Percentiles rank a stretch among this genome's conserved stretches.
Conservation (phyloP, 2,329 filamentous ascomycete genomes). For the Thielaviopsis cerberus region DNA sequence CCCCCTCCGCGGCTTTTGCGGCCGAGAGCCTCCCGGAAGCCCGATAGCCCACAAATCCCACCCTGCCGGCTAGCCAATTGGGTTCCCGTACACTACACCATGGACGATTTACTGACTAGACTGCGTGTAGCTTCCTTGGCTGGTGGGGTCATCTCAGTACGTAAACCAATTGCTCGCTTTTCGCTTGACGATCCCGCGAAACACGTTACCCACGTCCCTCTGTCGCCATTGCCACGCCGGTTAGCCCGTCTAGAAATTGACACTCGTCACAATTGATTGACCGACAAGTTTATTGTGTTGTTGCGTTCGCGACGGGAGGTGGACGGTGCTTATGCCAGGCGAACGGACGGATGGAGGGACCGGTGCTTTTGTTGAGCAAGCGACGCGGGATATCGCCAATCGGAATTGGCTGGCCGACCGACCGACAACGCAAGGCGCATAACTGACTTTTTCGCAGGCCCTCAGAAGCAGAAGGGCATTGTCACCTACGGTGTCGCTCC, state of each 20-base stretch:
- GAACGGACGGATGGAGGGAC: neutral
- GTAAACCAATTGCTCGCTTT: neutral
- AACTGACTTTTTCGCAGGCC: conserved; percentile 23
- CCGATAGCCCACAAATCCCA: neutral
- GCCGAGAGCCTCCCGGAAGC: neutral
- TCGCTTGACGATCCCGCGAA: neutral
- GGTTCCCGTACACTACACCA: neutral
- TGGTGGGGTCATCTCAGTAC: conserved; percentile 12
- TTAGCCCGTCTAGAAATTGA: no score
- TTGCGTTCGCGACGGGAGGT: no score
- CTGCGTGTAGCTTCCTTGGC: conserved; percentile 8
- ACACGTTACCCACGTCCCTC: no score
- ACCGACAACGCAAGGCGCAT: neutral
- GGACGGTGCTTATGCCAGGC: neutral
- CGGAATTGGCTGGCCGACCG: neutral
- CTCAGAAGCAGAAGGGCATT: conserved; percentile 44
- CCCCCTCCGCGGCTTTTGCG: neutral
- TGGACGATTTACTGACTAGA: conserved; percentile 4
- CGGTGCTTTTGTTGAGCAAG: neutral
- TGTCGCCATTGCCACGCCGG: no score
- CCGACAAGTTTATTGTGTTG: no score
- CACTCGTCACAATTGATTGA: no score
- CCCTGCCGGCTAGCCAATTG: neutral
- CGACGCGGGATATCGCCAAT: neutral
- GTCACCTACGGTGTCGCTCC: conserved; percentile 57